Evolutionary conservation across 352 stramenopile species (phyloP).

Genomic region (Salisapilia sapeloensis): DNA sequence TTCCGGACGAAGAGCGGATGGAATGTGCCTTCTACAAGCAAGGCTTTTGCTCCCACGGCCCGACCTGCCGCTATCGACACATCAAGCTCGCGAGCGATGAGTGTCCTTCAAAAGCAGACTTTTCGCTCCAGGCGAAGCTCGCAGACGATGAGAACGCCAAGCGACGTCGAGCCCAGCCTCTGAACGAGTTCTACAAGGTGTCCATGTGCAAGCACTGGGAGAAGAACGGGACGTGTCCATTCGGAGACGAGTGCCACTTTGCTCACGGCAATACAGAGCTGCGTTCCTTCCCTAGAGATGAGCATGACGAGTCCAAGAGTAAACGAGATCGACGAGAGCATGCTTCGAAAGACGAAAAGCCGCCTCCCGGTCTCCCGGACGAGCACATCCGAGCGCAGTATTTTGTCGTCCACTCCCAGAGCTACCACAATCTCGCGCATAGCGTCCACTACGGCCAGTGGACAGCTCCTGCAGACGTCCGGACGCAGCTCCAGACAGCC

Average conservation of each 20-base stretch:
- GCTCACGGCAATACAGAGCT: conserved; percentile 91
- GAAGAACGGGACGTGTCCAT: conserved; percentile 91
- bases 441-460: conserved; percentile 63
- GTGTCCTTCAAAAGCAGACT: conserved; percentile 87
- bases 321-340: too few relatives aligned
- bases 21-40: conserved; percentile 97
- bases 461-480: conserved; percentile 23
- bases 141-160: conserved; percentile 83
- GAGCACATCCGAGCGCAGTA: conserved; percentile 69
- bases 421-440: conserved; percentile 71
- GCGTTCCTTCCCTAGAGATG: conserved; percentile 65
- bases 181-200: conserved; percentile 97
- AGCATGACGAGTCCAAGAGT: conserved; percentile 19
- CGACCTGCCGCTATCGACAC: conserved; percentile 91
- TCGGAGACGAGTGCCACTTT: conserved; percentile 94
- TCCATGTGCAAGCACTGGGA: conserved; percentile 95
- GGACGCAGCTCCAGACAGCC: conserved; percentile 49
- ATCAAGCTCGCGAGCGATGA: conserved; percentile 88
- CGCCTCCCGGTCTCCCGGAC: conserved; percentile 28
- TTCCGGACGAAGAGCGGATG: conserved; percentile 89
- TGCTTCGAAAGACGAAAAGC: too few relatives aligned
- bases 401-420: conserved; percentile 60
- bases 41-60: conserved; percentile 95
- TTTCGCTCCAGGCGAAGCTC: conserved; percentile 84
- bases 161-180: conserved; percentile 67